Evolutionary conservation across 2,329 filamentous ascomycete genomes (phyloP), one percentile per base, ranked within the genome.

Genomic region (Ascomycota sp.): DNA sequence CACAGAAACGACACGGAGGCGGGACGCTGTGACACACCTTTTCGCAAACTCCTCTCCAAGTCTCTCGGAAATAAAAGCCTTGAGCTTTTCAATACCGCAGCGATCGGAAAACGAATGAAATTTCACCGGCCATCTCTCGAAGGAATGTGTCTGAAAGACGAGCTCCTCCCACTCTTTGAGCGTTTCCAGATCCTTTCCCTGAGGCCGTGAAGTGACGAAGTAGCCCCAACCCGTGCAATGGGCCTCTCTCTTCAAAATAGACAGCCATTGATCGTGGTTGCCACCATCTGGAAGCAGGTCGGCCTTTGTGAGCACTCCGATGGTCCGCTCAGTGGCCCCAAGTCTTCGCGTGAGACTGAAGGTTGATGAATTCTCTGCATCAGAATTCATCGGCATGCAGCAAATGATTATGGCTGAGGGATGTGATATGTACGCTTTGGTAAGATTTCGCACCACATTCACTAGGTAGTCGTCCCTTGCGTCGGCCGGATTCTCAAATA

Each of bases 271-370:
- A 0, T 50, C 39, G 20, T 53, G 43, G 0, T 57, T 52, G 0
- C 61, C 60, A 0, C n/a, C n/a, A n/a, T 52, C 45, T 0, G 69
- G 63, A 0, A 83, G 51, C 0, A 77, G 63, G 36, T 93, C 85
- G 0, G 83, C 82, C 42, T 92, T 93, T 0, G 83, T 93, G 11
- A 93, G 60, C 0, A 92, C 77, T 0, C 80, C 80, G 31, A 79
- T 60, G 1, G 73, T 78, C 2, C 75, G 60, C 4, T 57, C 36
- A 2, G 64, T 57, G 0, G 75, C 75, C 2, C 56, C 56, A 2
- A 67, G 52, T 25, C 61, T 47, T 20, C 67, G 51, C 38, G 85
- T 69, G 3, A 81, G 59, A 0, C 64, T 61, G 8, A 77, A 69
- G 0, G 79, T 77, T 1, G 64, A 74, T 0, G 77, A 86, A 10